phyloP scores from a whole-genome alignment of 2,329 filamentous ascomycete genomes.

The Venturiaceae sp. region DNA sequence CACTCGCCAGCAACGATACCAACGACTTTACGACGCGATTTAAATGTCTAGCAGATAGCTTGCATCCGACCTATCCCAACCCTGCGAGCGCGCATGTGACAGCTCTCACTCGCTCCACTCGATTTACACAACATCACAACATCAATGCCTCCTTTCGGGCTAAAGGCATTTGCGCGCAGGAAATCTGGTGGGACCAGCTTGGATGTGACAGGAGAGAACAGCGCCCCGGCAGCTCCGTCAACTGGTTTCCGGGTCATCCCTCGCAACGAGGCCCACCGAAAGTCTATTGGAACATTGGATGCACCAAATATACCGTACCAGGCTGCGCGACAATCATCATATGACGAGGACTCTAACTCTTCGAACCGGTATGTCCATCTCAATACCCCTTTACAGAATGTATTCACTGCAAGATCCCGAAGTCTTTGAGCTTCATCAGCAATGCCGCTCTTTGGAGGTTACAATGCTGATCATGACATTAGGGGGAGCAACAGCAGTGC shows the following conservation, averaged over 20 bases:
- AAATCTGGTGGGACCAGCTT: conserved; percentile 8
- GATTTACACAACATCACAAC: background rate
- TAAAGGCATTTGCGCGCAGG: background rate
- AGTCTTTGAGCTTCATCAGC: background rate
- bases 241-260: conserved; percentile 7
- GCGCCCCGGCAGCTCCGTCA: background rate
- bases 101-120: too few species aligned
- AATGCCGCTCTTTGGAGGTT: background rate
- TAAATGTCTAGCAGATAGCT: background rate
- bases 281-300: background rate
- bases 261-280: conserved; percentile 5
- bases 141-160: background rate
- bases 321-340: conserved; percentile 3
- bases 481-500: conserved; percentile 38
- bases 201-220: background rate
- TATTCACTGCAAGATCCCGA: background rate
- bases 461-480: background rate
- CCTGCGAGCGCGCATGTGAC: background rate
- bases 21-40: background rate
- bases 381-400: background rate
- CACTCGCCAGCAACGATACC: background rate
- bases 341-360: conserved; percentile 1
- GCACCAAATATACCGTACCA: background rate
- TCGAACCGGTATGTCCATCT: conserved; percentile 6
- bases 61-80: background rate